A percentile compares a stretch with the other conserved stretches of the same genome.
Evolutionary conservation across 179 eudicot genomes (phyloP).

Genomic region (Spergularia azorica): DNA sequence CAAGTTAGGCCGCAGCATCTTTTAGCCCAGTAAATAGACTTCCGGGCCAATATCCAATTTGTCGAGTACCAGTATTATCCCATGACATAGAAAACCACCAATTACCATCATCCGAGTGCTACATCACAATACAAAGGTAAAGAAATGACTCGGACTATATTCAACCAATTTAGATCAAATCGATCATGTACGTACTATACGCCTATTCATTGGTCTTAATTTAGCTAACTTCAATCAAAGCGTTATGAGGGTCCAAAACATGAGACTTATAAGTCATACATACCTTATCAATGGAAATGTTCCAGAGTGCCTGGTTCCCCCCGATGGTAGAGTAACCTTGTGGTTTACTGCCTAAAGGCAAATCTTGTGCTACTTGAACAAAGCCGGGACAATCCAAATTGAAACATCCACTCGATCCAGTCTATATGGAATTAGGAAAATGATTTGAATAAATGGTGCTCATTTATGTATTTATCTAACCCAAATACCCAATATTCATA

Average conservation of each 20-base stretch:
- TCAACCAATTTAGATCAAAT: too few species aligned
- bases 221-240: too few species aligned
- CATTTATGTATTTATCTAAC: too few species aligned
- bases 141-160: too few species aligned
- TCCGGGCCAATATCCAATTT: slow-evolving; percentile 16
- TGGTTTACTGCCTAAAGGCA: slow-evolving; percentile 8
- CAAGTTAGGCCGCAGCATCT: neutral
- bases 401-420: neutral
- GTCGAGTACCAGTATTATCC: too few species aligned
- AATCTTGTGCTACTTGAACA: slow-evolving; percentile 11
- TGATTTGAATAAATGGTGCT: too few species aligned
- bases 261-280: too few species aligned
- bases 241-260: too few species aligned
- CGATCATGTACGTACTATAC: too few species aligned
- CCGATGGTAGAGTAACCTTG: neutral
- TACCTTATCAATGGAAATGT: slow-evolving; percentile 19
- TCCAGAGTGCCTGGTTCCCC: neutral
- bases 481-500: too few species aligned
- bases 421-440: neutral
- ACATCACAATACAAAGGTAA: neutral
- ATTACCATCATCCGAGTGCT: slow-evolving; percentile 22
- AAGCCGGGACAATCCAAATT: slow-evolving; percentile 20
- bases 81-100: slow-evolving; percentile 13
- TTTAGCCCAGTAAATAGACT: slow-evolving; percentile 8
- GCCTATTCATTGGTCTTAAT: too few species aligned